These are phyloP conservation scores for Fraxinus baroniana DNA, from an alignment of 305 asterid genomes.

Conservation along the genomic window DNA sequence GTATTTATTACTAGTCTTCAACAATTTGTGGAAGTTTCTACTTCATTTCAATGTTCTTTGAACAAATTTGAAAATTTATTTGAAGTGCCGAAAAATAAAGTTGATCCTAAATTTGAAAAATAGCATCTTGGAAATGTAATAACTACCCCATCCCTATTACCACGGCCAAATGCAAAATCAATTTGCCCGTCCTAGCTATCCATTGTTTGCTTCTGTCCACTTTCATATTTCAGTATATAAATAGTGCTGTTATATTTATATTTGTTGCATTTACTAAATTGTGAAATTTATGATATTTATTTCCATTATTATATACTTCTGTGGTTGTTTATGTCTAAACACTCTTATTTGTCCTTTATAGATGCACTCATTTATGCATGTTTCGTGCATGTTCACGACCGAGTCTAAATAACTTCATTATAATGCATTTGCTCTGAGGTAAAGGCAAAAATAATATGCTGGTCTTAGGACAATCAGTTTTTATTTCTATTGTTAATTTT, in stretches of 20 bases:
- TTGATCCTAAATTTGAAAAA: background rate
- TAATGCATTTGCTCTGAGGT: background rate
- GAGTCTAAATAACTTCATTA: background rate
- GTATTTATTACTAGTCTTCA: background rate
- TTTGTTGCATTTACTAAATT: slow-evolving; percentile 7
- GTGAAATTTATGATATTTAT: background rate
- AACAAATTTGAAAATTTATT: background rate
- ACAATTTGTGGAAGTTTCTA: background rate
- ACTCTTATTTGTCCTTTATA: background rate
- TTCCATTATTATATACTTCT: background rate
- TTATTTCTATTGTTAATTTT: background rate
- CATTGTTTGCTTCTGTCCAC: slow-evolving; percentile 15
- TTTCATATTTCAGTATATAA: background rate
- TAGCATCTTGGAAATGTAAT: background rate
- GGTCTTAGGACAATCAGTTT: background rate
- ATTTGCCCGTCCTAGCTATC: slow-evolving; percentile 1
- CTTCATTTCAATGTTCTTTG: background rate
- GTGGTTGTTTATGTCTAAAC: background rate
- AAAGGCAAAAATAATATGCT: background rate
- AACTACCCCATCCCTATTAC: background rate
- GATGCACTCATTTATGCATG: slow-evolving; percentile 11
- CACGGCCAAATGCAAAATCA: background rate
- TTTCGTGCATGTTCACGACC: background rate
- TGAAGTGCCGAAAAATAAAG: background rate
- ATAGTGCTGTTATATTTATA: slow-evolving; percentile 5